Evolutionary conservation across 2,329 filamentous ascomycete species (phyloP), one percentile per base, ranked within the genome.

Genomic region (Elsinoe necatrix): DNA sequence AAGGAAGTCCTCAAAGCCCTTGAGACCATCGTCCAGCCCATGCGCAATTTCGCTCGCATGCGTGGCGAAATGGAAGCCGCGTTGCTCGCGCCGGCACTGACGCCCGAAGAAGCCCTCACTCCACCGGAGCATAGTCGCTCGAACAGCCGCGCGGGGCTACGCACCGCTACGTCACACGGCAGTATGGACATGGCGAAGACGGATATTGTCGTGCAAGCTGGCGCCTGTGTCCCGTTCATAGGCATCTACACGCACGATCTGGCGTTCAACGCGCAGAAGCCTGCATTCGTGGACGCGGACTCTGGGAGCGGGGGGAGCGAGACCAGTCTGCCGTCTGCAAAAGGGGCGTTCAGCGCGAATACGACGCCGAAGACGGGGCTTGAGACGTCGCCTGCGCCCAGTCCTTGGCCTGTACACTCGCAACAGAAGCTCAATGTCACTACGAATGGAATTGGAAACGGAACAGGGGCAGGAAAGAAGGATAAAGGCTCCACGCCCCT

Each of bases 191-290:
- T 37, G 34, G 9, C 9, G 4, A 29, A 29, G 34, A 37, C 51
- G 7, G 57, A 57, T 8, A 47, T 56, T 75, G 59, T 80, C 80
- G 92, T 88, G 64, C 45, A 47, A 23, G 23, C 54, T 5, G 54
- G 54, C n/a, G 54, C 54, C 21, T 56, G 54, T n/a, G 91, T 93
- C 59, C 88, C 88, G 0, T 92, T 93, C 67, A 86, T 93, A 48
- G 88, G 81, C 20, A 74, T 85, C 56, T 93, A 93, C 69, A 92
- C 87, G 1, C 87, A 91, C 65, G 88, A 93, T 66, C 76, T 93
- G 39, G 81, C 91, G 43, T 89, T 87, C 75, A 92, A 91, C 65
- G 83, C 85, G 0, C 86, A 92, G 68, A 82, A 89, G 60, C 86
- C 88, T 1, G 83, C 85, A 1, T 84, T 87, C 68, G 84, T 91